Evolutionary conservation across 192 early-diverging fungal genomes (phyloP), one percentile per base, ranked within the genome.

Genomic region (Mortierella claussenii): DNA sequence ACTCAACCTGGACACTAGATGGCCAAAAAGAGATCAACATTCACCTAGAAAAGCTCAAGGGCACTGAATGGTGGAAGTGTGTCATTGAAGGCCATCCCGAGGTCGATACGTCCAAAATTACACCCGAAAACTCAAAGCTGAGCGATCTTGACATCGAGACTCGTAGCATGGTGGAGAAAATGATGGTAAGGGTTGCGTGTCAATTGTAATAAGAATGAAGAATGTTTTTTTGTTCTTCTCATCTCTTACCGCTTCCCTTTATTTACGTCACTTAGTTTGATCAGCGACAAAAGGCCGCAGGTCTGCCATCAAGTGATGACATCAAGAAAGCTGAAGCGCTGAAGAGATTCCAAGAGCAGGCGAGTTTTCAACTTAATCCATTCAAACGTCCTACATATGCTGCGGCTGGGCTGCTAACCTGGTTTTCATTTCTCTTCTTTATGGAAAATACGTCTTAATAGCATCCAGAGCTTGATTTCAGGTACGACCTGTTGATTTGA

Each of bases 111-210:
- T 89, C 91, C 43, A 91, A 91, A 62, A 94, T 97, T 62, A 81
- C 89, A 63, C 95, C 95, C 4, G 95, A 97, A 71, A 97, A 97
- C 78, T 94, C 92, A 1, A 93, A 94, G 50, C 76, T 97, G 49
- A 64, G 79, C 27, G 95, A 97, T 68, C 65, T 97, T 60, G 95
- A 97, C 68, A 93, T 93, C 30, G 95, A 97, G 56, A 97, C 95
- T 2, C 68, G 95, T 18, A 85, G 85, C 32, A 97, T 97, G 95
- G 93, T 96, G 31, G 95, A 96, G 64, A 96, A 96, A 74, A 96
- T 96, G 95, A 95, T 96, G 94, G 94, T 94, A 83, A 53, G 51
- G 17, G 23, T 40, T 40, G 37, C 7, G 8, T 40, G 13, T 40
- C 37, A 40, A 40, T 40, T 40, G 37, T 10, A 40, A 7, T 7